phyloP scores from a whole-genome alignment of 1,284 basidiomycete species.

The Malassezia pachydermatis region DNA sequence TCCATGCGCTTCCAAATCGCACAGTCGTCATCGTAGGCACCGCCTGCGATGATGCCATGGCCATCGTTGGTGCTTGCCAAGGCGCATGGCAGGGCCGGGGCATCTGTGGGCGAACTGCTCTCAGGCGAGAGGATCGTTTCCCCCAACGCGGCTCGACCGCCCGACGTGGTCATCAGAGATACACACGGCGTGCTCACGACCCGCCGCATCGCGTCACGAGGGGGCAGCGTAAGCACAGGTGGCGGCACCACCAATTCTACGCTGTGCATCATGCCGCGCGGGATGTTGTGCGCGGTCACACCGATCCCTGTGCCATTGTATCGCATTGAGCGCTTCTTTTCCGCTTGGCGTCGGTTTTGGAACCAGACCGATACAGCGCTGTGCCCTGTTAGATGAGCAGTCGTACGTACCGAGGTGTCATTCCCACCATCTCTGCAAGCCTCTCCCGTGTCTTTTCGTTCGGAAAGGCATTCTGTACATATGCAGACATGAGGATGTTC shows the following conservation, averaged over 20 bases:
- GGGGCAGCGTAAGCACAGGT: conserved; percentile 15
- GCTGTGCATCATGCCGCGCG: neutral
- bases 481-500: conserved; percentile 32
- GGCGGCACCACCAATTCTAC: neutral
- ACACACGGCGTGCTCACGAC: conserved; percentile 27
- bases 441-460: conserved; percentile 34
- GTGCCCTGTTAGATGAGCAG: conserved; percentile 19
- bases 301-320: conserved; percentile 19
- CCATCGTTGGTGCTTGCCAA: conserved; percentile 12
- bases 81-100: neutral
- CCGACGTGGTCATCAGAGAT: conserved; percentile 26
- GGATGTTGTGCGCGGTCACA: neutral
- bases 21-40: conserved; percentile 10
- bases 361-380: conserved; percentile 41
- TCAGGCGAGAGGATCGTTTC: neutral
- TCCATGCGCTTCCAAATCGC: conserved; percentile 38
- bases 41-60: conserved; percentile 25
- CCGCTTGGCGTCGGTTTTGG: conserved; percentile 43
- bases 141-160: conserved; percentile 29
- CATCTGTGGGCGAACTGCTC: neutral
- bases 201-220: conserved; percentile 23
- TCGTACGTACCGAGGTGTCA: conserved; percentile 34
- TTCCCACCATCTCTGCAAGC: conserved; percentile 31
- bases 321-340: conserved; percentile 41
- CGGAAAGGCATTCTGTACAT: conserved; percentile 37